Percentiles rank a stretch among this genome's conserved stretches.
phyloP scores from a whole-genome alignment of 306 rosid genomes.

The Luffa aegyptiaca region DNA sequence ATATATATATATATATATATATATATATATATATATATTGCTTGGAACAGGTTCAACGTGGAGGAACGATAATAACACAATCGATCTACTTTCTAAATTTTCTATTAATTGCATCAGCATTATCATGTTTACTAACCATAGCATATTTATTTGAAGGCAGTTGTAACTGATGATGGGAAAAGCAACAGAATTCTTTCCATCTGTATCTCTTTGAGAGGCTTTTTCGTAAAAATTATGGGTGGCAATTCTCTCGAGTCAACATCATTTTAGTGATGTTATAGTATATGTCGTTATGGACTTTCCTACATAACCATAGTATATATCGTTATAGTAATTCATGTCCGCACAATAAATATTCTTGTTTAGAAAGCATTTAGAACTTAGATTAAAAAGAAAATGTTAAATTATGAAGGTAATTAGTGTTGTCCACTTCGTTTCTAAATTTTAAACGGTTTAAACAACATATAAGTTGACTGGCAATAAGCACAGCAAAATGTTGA shows the following conservation, averaged over 20 bases:
- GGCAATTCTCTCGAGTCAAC: background rate
- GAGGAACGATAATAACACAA: conserved; percentile 53
- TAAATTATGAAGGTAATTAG: background rate
- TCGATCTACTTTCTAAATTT: conserved; percentile 7
- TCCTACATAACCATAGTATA: too few relatives aligned
- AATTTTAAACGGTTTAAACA: background rate
- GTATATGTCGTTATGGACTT: too few relatives aligned
- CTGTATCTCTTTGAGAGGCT: background rate
- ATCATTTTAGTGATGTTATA: too few relatives aligned
- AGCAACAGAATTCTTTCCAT: background rate
- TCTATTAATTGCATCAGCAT: background rate
- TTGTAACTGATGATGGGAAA: background rate
- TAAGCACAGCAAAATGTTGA: background rate
- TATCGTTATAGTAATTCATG: too few relatives aligned
- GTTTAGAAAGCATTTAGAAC: background rate
- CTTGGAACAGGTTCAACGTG: conserved; percentile 82
- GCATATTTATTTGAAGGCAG: background rate
- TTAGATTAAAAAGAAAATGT: background rate
- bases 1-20: too few relatives aligned
- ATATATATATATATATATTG: too few relatives aligned
- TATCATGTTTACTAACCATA: background rate
- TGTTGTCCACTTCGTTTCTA: background rate
- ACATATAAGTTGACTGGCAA: background rate
- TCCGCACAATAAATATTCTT: too few relatives aligned
- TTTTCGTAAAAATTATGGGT: background rate